phyloP scores from a whole-genome alignment of 2,329 filamentous ascomycete species.

The Nothophoma quercina region DNA sequence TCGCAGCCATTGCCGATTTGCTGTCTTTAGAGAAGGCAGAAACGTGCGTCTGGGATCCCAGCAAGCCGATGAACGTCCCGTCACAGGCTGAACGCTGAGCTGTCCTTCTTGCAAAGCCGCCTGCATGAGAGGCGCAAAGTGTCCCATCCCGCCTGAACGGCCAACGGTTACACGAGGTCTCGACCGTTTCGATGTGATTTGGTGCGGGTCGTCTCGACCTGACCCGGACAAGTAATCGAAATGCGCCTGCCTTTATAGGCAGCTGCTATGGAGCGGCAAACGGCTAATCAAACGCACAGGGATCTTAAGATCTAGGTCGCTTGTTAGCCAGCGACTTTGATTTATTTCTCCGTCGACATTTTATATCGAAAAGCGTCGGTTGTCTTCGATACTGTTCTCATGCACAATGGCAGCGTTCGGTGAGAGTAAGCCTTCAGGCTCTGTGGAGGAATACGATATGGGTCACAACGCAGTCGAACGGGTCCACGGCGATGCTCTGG shows the following conservation, averaged over 20 bases:
- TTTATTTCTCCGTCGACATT: neutral
- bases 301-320: neutral
- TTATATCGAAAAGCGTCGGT: neutral
- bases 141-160: neutral
- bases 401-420: conserved; percentile 6
- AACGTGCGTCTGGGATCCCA: neutral
- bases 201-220: neutral
- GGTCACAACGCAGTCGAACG: conserved; percentile 9
- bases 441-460: conserved; percentile 23
- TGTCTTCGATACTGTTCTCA: neutral
- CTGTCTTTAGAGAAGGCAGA: no score
- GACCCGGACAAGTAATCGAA: neutral
- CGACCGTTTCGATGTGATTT: neutral
- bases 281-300: neutral
- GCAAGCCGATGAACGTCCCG: neutral
- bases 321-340: neutral
- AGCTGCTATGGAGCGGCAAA: neutral
- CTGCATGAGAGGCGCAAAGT: neutral
- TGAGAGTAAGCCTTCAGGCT: conserved; percentile 13
- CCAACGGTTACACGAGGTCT: neutral
- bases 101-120: neutral
- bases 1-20: no score
- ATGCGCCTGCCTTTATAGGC: conserved; percentile 1
- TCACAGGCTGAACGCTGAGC: neutral
- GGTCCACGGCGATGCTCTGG: conserved; percentile 16